phyloP scores from a whole-genome alignment of 78 protist species.

The Polysphondylium violaceum region DNA sequence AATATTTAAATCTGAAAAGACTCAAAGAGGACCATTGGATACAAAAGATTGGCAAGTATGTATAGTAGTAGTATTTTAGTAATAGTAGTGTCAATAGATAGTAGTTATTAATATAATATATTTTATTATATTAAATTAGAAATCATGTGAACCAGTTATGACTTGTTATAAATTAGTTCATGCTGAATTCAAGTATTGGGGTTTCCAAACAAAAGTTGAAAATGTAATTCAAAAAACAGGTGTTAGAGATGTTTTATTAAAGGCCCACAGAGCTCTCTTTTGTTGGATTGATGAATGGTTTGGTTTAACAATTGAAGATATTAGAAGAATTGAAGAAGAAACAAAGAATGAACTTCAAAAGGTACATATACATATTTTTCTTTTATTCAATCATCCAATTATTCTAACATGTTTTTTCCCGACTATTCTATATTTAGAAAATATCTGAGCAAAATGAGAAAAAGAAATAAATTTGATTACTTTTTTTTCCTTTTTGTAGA shows the following conservation, averaged over 20 bases:
- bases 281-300: conserved; percentile 93
- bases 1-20: conserved; percentile 74
- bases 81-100: neutral
- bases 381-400: no score
- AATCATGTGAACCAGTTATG: conserved; percentile 80
- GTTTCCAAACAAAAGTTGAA: conserved; percentile 89
- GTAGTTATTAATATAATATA: neutral
- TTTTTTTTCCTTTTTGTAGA: no score
- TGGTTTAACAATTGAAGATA: conserved; percentile 88
- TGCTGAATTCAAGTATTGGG: conserved; percentile 87
- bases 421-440: no score
- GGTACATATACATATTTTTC: no score
- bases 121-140: neutral
- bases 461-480: no score
- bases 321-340: conserved; percentile 84
- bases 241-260: conserved; percentile 59
- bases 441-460: no score
- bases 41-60: conserved; percentile 64
- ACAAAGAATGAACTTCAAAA: conserved; percentile 4
- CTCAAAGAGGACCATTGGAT: conserved; percentile 90
- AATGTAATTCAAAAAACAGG: conserved; percentile 66
- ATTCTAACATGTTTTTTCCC: no score
- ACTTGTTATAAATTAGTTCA: conserved; percentile 85
- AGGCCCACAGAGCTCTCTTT: conserved; percentile 86
- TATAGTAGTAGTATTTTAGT: neutral